Evolutionary conservation across 352 stramenopile genomes (phyloP).

Genomic region (Pythium brachiatum): DNA sequence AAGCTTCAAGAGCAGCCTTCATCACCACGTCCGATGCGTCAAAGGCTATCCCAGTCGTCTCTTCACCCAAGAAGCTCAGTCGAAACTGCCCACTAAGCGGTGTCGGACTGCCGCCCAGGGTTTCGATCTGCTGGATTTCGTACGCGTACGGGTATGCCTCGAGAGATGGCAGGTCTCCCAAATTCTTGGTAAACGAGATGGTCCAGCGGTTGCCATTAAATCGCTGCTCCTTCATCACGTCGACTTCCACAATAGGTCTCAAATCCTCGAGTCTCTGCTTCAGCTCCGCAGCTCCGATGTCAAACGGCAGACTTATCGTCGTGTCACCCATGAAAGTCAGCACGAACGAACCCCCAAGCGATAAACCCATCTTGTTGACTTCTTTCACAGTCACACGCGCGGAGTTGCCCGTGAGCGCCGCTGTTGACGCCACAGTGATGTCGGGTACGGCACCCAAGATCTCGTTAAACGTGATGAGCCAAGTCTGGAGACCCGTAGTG

Average conservation of each 20-base stretch:
- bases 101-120: conserved; percentile 89
- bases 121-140: conserved; percentile 93
- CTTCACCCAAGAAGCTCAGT: conserved; percentile 78
- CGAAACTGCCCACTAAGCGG: conserved; percentile 90
- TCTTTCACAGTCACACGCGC: conserved; percentile 64
- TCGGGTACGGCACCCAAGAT: conserved; percentile 89
- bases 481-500: conserved; percentile 50
- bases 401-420: conserved; percentile 52
- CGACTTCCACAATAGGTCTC: conserved; percentile 51
- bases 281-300: conserved; percentile 81
- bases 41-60: conserved; percentile 75
- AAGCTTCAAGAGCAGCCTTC: conserved; percentile 85
- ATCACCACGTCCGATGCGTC: conserved; percentile 85
- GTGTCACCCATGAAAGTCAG: conserved; percentile 91
- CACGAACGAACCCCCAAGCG: conserved; percentile 91
- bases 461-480: conserved; percentile 91
- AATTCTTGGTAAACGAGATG: conserved; percentile 94
- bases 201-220: conserved; percentile 91
- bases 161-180: conserved; percentile 93
- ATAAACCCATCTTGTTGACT: conserved; percentile 69
- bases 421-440: conserved; percentile 63
- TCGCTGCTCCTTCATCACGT: conserved; percentile 65
- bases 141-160: conserved; percentile 87
- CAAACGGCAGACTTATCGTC: conserved; percentile 90
- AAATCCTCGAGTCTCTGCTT: conserved; percentile 86